Percentiles rank a stretch among this genome's conserved stretches.
Conservation (phyloP, 306 rosid genomes). For the Dicorynia guianensis region DNA sequence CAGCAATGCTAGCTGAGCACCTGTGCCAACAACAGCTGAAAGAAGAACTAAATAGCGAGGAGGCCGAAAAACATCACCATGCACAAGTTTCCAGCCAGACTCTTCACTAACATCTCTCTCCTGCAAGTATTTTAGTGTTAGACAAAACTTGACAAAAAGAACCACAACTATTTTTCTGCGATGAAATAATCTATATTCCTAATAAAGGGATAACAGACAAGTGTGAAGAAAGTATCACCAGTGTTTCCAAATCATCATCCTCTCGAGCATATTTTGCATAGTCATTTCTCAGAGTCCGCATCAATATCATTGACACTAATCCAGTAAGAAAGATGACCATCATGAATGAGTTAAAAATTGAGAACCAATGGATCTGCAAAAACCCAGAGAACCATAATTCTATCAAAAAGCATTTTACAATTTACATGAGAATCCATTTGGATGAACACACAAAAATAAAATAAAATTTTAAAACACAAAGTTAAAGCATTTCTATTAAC, state of each 20-base stretch:
- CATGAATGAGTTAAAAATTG: slow-evolving; percentile 98
- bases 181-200: slow-evolving; percentile 10
- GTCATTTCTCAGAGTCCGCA: slow-evolving; percentile 99
- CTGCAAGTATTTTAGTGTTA: slow-evolving; percentile 49
- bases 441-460: slow-evolving; percentile 34
- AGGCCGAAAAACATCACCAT: slow-evolving; percentile 98
- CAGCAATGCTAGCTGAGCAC: slow-evolving; percentile 95
- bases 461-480: slow-evolving; percentile 14
- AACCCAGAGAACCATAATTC: slow-evolving; percentile 39
- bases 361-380: slow-evolving; percentile 98
- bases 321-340: slow-evolving; percentile 99
- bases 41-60: slow-evolving; percentile 79
- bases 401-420: slow-evolving; percentile 34
- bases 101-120: slow-evolving; percentile 98
- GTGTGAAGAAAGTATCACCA: slow-evolving; percentile 63
- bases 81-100: slow-evolving; percentile 99
- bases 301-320: slow-evolving; percentile 97
- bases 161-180: slow-evolving; percentile 13
- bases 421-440: not conserved
- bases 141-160: slow-evolving; percentile 37
- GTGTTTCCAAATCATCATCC: slow-evolving; percentile 95
- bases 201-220: slow-evolving; percentile 18
- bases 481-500: slow-evolving; percentile 44
- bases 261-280: slow-evolving; percentile 99
- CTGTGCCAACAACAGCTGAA: slow-evolving; percentile 98